A percentile compares a stretch with the other conserved stretches of the same genome.
Evolutionary conservation across 2,329 filamentous ascomycete species (phyloP).

Genomic region (Tolypocladium capitatum): DNA sequence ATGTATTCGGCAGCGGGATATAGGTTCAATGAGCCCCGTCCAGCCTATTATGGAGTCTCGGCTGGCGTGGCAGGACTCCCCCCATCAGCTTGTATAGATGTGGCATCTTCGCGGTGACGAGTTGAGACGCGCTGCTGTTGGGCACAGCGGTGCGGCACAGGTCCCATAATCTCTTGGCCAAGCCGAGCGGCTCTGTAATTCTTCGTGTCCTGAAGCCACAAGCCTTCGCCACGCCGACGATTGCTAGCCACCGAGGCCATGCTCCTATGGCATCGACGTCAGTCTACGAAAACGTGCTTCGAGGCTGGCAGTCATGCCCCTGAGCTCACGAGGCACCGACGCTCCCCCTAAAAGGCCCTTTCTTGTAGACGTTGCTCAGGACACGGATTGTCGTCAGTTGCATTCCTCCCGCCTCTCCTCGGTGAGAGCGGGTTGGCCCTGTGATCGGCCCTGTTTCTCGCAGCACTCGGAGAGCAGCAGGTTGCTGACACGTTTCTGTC

Average conservation of each 20-base stretch:
- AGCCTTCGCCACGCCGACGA: background rate
- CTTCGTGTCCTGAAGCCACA: background rate
- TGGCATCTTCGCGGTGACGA: too few relatives aligned
- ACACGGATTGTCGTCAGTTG: too few relatives aligned
- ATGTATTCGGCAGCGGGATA: slow-evolving; percentile 40
- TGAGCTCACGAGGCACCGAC: too few relatives aligned
- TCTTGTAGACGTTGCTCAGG: too few relatives aligned
- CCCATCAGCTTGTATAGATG: too few relatives aligned
- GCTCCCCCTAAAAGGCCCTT: too few relatives aligned
- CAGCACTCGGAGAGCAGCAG: background rate
- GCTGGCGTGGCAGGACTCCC: too few relatives aligned
- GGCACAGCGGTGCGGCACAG: too few relatives aligned
- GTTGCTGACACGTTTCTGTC: background rate
- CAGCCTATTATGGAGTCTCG: background rate
- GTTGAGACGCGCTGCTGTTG: too few relatives aligned
- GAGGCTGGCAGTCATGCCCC: background rate
- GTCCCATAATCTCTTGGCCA: background rate
- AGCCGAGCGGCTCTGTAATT: background rate
- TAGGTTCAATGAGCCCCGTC: background rate
- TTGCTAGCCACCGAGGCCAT: background rate
- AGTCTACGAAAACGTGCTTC: background rate
- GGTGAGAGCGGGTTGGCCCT: too few relatives aligned
- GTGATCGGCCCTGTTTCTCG: background rate
- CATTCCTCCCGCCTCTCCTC: background rate
- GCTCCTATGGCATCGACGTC: background rate